A percentile compares a stretch with the other conserved stretches of the same genome.
Evolutionary conservation across 2,329 filamentous ascomycete species (phyloP).

Genomic region (Lomentospora prolificans): DNA sequence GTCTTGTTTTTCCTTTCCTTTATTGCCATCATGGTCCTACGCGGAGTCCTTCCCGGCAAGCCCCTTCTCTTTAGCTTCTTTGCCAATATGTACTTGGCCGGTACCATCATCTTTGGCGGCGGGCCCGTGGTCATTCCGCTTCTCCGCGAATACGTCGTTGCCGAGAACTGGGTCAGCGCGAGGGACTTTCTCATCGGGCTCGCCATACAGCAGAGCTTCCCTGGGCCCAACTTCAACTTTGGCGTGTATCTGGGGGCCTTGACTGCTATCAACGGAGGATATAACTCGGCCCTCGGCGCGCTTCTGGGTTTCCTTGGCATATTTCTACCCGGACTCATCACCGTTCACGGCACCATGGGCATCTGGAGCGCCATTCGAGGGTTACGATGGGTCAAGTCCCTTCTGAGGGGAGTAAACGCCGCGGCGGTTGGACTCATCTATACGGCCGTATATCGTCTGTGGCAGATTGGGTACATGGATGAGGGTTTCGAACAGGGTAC

Average conservation of each 20-base stretch:
- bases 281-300: conserved; percentile 31
- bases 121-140: conserved; percentile 57
- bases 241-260: conserved; percentile 45
- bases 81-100: conserved; percentile 63
- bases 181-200: conserved; percentile 65
- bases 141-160: conserved; percentile 52
- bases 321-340: conserved; percentile 38
- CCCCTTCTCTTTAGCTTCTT: conserved; percentile 52
- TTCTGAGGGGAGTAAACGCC: conserved; percentile 48
- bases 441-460: conserved; percentile 53
- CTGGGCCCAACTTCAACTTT: conserved; percentile 39
- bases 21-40: conserved; percentile 41
- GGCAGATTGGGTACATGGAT: conserved; percentile 51
- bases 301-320: conserved; percentile 33
- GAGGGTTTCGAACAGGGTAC: conserved; percentile 36
- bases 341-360: conserved; percentile 41
- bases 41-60: conserved; percentile 26
- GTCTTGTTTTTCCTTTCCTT: conserved; percentile 46
- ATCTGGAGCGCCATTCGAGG: conserved; percentile 43
- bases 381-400: conserved; percentile 34
- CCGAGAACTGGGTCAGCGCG: conserved; percentile 58
- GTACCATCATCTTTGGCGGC: conserved; percentile 57
- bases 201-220: conserved; percentile 61
- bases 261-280: conserved; percentile 27
- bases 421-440: conserved; percentile 52